These are phyloP conservation scores for Neospermospora avenae DNA, from an alignment of 2,329 filamentous ascomycete genomes.

Conservation along the genomic window DNA sequence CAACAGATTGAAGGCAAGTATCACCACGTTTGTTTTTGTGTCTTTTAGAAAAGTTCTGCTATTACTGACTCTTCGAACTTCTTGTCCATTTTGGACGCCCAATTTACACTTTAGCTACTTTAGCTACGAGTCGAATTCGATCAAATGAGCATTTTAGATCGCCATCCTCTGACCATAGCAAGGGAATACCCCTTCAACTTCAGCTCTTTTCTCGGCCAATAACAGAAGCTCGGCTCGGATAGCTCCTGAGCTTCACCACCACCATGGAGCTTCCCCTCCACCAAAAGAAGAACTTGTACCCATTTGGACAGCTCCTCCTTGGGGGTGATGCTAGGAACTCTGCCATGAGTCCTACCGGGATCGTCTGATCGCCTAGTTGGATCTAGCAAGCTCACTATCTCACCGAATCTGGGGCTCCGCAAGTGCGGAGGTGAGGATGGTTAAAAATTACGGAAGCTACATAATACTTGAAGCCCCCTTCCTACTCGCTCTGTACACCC, in stretches of 20 bases:
- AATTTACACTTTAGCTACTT: neutral
- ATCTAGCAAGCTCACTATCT: neutral
- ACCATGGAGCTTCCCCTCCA: slow-evolving; percentile 4
- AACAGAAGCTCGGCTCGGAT: slow-evolving; percentile 2
- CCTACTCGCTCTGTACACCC: neutral
- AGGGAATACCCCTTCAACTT: neutral
- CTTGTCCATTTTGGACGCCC: neutral
- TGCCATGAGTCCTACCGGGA: slow-evolving; percentile 10
- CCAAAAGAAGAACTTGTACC: slow-evolving; percentile 11
- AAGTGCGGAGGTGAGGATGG: slow-evolving; percentile 20
- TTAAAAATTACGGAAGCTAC: slow-evolving; percentile 8
- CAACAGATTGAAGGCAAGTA: neutral
- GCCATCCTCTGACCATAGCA: neutral
- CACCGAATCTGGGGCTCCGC: slow-evolving; percentile 14
- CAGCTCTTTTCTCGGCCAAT: neutral
- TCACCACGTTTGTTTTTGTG: too few species aligned
- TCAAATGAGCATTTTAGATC: neutral
- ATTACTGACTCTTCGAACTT: neutral
- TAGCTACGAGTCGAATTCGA: neutral
- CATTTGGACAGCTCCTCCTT: slow-evolving; percentile 10
- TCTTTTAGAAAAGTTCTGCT: too few species aligned
- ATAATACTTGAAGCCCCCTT: slow-evolving; percentile 9
- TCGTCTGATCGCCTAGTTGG: slow-evolving; percentile 20
- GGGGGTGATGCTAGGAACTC: slow-evolving; percentile 1
- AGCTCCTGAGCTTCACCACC: neutral